Percentiles rank a stretch among this genome's conserved stretches.
Evolutionary conservation across 441 rosid genomes (phyloP).

Genomic region (Pelargonium citronellum): DNA sequence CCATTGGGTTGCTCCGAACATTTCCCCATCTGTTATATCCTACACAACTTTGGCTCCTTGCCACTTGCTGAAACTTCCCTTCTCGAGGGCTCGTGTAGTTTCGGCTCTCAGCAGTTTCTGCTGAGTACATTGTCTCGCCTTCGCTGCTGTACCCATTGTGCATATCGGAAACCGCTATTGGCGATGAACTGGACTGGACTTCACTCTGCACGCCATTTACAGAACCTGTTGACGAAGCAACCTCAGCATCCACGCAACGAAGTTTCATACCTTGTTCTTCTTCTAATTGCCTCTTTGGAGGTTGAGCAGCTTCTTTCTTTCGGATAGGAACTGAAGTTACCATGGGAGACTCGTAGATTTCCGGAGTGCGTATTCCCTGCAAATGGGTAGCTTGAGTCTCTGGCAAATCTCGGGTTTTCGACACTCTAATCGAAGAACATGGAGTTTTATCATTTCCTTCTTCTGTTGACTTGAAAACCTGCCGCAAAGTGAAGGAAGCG

Average conservation of each 20-base stretch:
- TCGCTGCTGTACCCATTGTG: constrained; percentile 70
- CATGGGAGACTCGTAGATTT: constrained; percentile 73
- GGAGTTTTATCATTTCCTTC: constrained; percentile 45
- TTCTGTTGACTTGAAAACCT: constrained; percentile 56
- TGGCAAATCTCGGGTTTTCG: constrained; percentile 39
- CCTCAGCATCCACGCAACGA: constrained; percentile 34
- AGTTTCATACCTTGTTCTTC: constrained; percentile 23
- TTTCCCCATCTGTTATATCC: no score
- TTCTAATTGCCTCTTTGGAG: constrained; percentile 24
- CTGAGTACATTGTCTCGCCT: constrained; percentile 94
- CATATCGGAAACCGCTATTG: constrained; percentile 40
- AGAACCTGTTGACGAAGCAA: constrained; percentile 56
- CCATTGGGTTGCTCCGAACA: constrained; percentile 31
- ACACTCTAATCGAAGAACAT: constrained; percentile 48
- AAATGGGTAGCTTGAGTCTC: constrained; percentile 42
- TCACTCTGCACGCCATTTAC: constrained; percentile 61
- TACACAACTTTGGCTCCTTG: constrained; percentile 89
- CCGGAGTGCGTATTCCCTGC: constrained; percentile 84
- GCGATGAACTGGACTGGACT: constrained; percentile 72
- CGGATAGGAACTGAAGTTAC: constrained; percentile 56
- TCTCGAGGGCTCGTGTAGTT: constrained; percentile 77
- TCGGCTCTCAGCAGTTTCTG: constrained; percentile 94
- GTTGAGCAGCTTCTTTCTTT: constrained; percentile 43
- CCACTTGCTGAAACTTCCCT: constrained; percentile 41
- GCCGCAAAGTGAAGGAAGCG: constrained; percentile 72